Base-by-base conservation (phyloP, 306 rosid species). In the Fagus crenata region DNA sequence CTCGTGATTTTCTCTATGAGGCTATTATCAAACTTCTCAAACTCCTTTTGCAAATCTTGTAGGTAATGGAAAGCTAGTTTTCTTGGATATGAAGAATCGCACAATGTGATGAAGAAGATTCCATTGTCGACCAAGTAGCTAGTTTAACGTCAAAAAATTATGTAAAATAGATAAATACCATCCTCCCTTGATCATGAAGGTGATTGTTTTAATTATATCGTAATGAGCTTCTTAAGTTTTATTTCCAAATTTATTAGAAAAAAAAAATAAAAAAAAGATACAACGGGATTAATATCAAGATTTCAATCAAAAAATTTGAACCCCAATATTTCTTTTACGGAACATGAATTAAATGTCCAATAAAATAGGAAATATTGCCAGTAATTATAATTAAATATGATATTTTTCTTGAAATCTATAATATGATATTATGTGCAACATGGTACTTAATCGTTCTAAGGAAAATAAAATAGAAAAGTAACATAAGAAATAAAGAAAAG, bases 51-150 rank as follows among this genome's bases (percentile, higher is more conserved):
- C 73, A 90, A 71, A 81, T 92, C 91, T 85, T 90, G 87, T 14
- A 92, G 86, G 82, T 85, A 89, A 87, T 80, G 87, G 83, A 90
- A 85, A 75, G 86, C 91, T 53, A 90, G 65, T 77, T 86, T 92
- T 89, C 93, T 89, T 89, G 97, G 92, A 75, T 89, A 90, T 2
- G 87, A 82, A 72, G 87, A 89, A 69, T 89, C 93, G 70, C 90
- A 86, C 83, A 89, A 80, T 9, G 89, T 81, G 73, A 89, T 77
- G 84, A 81, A 90, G 80, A 83, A 80, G n/a, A 89, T 86, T 58
- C 89, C 96, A 6, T 86, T 86, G 80, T 89, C 89, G 1, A 89
- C 86, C 97, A 87, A 70, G 79, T 68, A 86, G 85, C 90, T 89
- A 36, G 60, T 32, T 73, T 82, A 80, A 82, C 65, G 53, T 61